Evolutionary conservation across 768 basidiomycete genomes (phyloP).

Genomic region (Boletus rubroflammeus): DNA sequence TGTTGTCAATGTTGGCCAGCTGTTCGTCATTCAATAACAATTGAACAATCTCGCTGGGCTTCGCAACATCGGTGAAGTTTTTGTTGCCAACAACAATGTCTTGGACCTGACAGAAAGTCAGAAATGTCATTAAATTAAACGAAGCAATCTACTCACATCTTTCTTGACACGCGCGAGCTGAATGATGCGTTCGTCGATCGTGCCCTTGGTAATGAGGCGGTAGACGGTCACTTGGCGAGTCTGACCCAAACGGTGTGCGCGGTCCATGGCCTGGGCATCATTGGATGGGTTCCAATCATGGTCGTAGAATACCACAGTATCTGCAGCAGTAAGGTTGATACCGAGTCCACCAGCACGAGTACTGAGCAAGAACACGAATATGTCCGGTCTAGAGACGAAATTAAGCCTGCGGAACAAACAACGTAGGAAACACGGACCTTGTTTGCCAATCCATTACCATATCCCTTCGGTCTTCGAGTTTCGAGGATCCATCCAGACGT

Average conservation of each 20-base stretch:
- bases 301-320: conserved; percentile 28
- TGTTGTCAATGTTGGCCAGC: conserved; percentile 62
- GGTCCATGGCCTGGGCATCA: conserved; percentile 98
- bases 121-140: neutral
- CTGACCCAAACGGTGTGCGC: conserved; percentile 94
- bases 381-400: conserved; percentile 56
- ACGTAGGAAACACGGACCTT: conserved; percentile 48
- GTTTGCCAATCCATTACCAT: conserved; percentile 99
- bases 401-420: neutral
- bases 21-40: conserved; percentile 94
- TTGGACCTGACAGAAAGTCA: conserved; percentile 65
- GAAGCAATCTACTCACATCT: conserved; percentile 54
- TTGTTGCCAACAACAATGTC: conserved; percentile 99
- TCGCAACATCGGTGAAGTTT: conserved; percentile 87
- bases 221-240: conserved; percentile 97
- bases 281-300: conserved; percentile 76
- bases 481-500: conserved; percentile 88
- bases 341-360: conserved; percentile 96
- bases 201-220: conserved; percentile 88
- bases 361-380: conserved; percentile 90
- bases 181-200: conserved; percentile 96
- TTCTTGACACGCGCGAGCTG: conserved; percentile 96
- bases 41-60: conserved; percentile 95
- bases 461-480: conserved; percentile 92
- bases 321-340: conserved; percentile 85